Base-by-base conservation (phyloP, 1,284 basidiomycete species). In the Hypsizygus ulmarius region DNA sequence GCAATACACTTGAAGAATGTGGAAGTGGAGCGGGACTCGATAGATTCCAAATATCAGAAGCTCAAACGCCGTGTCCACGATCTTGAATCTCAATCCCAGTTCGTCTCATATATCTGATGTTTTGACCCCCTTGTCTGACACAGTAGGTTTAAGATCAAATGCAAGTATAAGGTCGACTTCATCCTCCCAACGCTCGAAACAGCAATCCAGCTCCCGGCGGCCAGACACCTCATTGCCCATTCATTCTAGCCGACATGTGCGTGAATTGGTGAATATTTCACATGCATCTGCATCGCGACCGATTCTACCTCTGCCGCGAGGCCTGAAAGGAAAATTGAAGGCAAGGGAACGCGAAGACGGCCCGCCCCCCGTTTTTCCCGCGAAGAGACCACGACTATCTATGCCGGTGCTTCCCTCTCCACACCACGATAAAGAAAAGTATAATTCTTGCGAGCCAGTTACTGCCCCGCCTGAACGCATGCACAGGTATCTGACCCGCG, bases 331-430 rank as follows among this genome's bases (percentile, higher is more conserved):
- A 27, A 49, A 49, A 36, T 14, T 32, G 8, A 40, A 34, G 19
- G 40, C 36, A 9, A 36, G 34, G 19, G 40, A 49, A 12, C 39
- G 44, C 9, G 34, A 32, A 42, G 42, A 39, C 4, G 53, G 46
- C 28, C 41, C 47, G 1, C 32, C 47, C 2, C 42, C 45, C n/a
- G 19, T 43, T 9, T 12, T 11, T 8, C 7, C 25, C 21, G 30
- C 18, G 8, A 56, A 54, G 40, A 42, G 50, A 18, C 50, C 9
- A 11, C 43, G 43, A 32, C 19, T 49, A 19, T 44, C 45, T 15
- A 34, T 15, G 5, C 37, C 29, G 3, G 27, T 18, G 5, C 33
- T 19, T 19, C 18, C 35, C 11, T 16, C 16, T 12, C 8, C 14
- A 14, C n/a, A n/a, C n/a, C n/a, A n/a, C n/a, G n/a, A n/a, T n/a